Percentiles rank a stretch among this genome's conserved stretches.
phyloP scores from a whole-genome alignment of 2,329 filamentous ascomycete species.

The Sclerotinia subarctica region DNA sequence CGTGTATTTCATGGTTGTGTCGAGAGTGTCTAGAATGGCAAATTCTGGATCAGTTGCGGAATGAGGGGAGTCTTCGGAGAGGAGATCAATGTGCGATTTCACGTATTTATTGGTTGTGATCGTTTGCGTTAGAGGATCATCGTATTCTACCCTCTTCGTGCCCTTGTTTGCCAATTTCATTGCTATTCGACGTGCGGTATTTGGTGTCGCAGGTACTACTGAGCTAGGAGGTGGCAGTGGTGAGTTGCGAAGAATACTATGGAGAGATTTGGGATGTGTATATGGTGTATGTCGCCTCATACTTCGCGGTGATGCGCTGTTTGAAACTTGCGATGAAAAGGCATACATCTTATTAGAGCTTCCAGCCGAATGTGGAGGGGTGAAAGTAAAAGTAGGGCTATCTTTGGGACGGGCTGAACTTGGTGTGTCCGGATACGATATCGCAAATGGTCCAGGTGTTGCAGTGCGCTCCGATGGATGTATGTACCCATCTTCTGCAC shows the following conservation, averaged over 20 bases:
- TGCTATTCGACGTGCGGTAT: slow-evolving; percentile 54
- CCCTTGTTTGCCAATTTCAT: slow-evolving; percentile 51
- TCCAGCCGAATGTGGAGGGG: slow-evolving; percentile 38
- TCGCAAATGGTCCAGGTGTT: slow-evolving; percentile 38
- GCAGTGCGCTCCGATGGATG: slow-evolving; percentile 36
- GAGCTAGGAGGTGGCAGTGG: slow-evolving; percentile 55
- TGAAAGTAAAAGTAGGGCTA: slow-evolving; percentile 34
- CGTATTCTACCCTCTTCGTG: slow-evolving; percentile 54
- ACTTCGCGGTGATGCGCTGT: slow-evolving; percentile 40
- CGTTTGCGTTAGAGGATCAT: slow-evolving; percentile 60
- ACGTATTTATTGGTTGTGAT: slow-evolving; percentile 62
- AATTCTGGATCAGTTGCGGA: slow-evolving; percentile 31
- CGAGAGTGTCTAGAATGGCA: slow-evolving; percentile 45
- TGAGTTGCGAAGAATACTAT: slow-evolving; percentile 65
- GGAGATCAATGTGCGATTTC: slow-evolving; percentile 61
- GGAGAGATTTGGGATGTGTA: slow-evolving; percentile 55
- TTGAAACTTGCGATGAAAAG: slow-evolving; percentile 29
- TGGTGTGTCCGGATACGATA: slow-evolving; percentile 38
- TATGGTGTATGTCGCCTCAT: slow-evolving; percentile 49
- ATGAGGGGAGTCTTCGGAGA: slow-evolving; percentile 50
- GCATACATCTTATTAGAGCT: slow-evolving; percentile 31
- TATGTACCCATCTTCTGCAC: slow-evolving; percentile 26
- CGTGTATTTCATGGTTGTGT: slow-evolving; percentile 51
- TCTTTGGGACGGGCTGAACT: slow-evolving; percentile 31
- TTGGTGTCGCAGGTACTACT: slow-evolving; percentile 49